phyloP scores from a whole-genome alignment of 441 rosid species.

The Populus hybrid region DNA sequence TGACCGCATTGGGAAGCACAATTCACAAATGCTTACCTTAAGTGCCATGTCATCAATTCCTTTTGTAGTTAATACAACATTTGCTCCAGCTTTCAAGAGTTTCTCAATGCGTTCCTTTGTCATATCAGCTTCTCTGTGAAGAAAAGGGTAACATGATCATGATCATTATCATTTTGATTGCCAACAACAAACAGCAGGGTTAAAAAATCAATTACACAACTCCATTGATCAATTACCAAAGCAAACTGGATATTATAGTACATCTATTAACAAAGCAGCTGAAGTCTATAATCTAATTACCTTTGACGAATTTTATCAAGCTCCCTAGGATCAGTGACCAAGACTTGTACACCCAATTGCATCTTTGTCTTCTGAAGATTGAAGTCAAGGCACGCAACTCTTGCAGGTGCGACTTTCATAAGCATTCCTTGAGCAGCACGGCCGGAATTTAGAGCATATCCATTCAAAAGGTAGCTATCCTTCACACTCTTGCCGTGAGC shows the following conservation, averaged over 20 bases:
- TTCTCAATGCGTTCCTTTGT: conserved; percentile 95
- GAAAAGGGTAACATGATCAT: conserved; percentile 10
- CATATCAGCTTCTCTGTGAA: conserved; percentile 89
- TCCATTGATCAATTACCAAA: not conserved
- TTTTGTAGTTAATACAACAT: conserved; percentile 91
- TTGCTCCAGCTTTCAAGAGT: conserved; percentile 94
- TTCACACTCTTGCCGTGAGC: conserved; percentile 95
- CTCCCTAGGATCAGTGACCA: conserved; percentile 94
- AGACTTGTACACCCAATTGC: conserved; percentile 96
- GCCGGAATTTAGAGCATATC: conserved; percentile 90
- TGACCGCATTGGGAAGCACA: conserved; percentile 4
- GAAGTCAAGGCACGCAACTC: conserved; percentile 94
- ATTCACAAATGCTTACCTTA: conserved; percentile 46
- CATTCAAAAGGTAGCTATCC: conserved; percentile 89
- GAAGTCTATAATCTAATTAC: conserved; percentile 31
- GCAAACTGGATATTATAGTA: not conserved
- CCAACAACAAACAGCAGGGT: not conserved
- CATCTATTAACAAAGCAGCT: not conserved
- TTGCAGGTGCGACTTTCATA: conserved; percentile 78
- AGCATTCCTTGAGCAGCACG: conserved; percentile 99
- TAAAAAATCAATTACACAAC: not conserved
- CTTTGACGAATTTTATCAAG: conserved; percentile 97
- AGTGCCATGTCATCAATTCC: conserved; percentile 99
- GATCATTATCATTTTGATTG: not conserved
- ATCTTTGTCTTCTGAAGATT: conserved; percentile 97